Evolutionary conservation across 768 basidiomycete genomes (phyloP), one percentile per base, ranked within the genome.

Genomic region (Mycena belliarum): DNA sequence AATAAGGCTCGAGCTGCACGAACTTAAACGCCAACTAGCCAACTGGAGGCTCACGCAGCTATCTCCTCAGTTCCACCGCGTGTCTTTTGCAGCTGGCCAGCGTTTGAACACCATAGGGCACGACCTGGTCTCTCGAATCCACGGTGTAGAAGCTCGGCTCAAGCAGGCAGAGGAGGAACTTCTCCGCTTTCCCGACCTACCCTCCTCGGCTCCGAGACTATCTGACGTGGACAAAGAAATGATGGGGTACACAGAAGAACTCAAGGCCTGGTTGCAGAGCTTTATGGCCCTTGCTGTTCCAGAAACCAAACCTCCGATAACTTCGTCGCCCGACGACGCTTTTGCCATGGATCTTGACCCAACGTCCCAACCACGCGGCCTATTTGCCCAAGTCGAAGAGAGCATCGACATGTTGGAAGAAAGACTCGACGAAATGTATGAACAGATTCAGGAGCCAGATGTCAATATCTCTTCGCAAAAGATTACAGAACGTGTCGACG

Each of bases 1-100:
- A 21, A 58, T 59, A 29, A 28, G 28, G 18, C 48, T 63, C 2
- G 61, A 63, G 26, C 49, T 50, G 24, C 21, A 41, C 21, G 42
- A 50, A 9, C 37, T 59, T 5, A n/a, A 49, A 15, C 28, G 49
- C 4, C 48, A 52, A 38, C 52, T 54, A 15, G 48, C 44, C 6
- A 25, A 16, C 15, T 66, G 56, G 56, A 62, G 55, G 23, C 44
- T 28, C 28, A 50, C 55, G 4, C 63, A 64, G 44, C 25, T 45
- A 9, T 64, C 65, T 7, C 35, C 29, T 16, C 60, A 61, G 49
- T 62, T 64, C 49, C 38, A 37, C 5, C 60, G 54, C 29, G 42
- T 64, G 11, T 57, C 58, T 33, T 6, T n/a, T 1, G 23, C 21
- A 21, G 55, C 58, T 3, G 57, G 55, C 11, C 23, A 24, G 3